These are phyloP conservation scores for Fusarium sp. DNA, from an alignment of 2,329 filamentous ascomycete genomes.

Conservation along the genomic window DNA sequence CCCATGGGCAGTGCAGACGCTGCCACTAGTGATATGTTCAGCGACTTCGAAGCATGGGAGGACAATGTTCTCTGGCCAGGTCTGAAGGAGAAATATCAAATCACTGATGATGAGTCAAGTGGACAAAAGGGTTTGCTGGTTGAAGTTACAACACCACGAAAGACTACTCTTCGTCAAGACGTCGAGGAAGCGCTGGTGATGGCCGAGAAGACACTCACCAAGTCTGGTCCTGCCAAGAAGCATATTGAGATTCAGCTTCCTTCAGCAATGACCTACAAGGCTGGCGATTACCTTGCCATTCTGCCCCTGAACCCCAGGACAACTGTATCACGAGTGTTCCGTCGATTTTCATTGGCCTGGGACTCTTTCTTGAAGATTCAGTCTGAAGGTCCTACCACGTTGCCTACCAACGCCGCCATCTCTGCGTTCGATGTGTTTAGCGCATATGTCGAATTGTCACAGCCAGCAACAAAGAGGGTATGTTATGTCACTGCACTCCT, in stretches of 20 bases:
- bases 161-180: conserved; percentile 45
- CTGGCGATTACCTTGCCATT: conserved; percentile 82
- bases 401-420: conserved; percentile 69
- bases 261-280: conserved; percentile 72
- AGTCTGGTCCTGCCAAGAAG: conserved; percentile 63
- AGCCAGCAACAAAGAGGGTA: conserved; percentile 77
- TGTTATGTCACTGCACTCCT: conserved; percentile 26
- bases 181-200: conserved; percentile 45
- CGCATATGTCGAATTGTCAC: conserved; percentile 79
- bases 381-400: conserved; percentile 63
- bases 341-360: conserved; percentile 75
- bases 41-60: conserved; percentile 76
- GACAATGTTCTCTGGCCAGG: conserved; percentile 67
- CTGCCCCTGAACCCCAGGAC: conserved; percentile 76
- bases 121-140: conserved; percentile 37
- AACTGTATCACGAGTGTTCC: conserved; percentile 73
- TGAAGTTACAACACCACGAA: conserved; percentile 42
- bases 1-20: conserved; percentile 71
- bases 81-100: conserved; percentile 60
- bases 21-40: conserved; percentile 74
- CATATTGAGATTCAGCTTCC: conserved; percentile 78
- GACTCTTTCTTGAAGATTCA: conserved; percentile 75
- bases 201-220: conserved; percentile 40
- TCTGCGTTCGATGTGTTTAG: conserved; percentile 74
- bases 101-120: conserved; percentile 4